phyloP scores from a whole-genome alignment of 2,329 filamentous ascomycete genomes.

The Pyricularia grisea region DNA sequence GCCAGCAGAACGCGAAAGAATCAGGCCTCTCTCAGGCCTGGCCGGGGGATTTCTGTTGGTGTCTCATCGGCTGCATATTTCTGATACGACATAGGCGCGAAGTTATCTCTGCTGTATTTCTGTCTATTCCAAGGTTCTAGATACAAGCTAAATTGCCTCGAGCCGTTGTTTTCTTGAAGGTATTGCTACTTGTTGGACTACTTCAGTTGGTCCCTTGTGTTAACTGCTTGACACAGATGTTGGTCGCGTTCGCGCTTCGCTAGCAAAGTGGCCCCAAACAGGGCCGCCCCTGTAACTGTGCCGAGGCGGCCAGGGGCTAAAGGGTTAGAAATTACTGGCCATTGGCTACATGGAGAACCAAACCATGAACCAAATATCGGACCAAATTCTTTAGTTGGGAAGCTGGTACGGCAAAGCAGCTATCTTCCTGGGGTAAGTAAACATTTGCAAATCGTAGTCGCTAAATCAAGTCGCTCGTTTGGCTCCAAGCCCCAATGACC shows the following conservation, averaged over 20 bases:
- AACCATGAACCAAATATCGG: not conserved
- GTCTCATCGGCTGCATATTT: not conserved
- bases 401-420: not conserved
- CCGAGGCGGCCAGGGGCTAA: not conserved
- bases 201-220: not conserved
- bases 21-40: not conserved
- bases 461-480: not conserved
- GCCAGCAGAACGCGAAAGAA: not conserved
- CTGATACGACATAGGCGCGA: no score
- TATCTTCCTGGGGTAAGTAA: not conserved
- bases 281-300: not conserved
- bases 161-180: not conserved
- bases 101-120: not conserved
- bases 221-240: not conserved
- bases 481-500: no score
- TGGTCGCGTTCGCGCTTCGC: not conserved
- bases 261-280: not conserved
- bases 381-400: no score
- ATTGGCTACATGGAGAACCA: not conserved
- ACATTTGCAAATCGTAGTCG: not conserved
- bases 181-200: not conserved
- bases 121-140: not conserved
- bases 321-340: not conserved
- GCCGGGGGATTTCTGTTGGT: not conserved
- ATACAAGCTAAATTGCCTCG: not conserved